phyloP scores from a whole-genome alignment of 306 rosid genomes.

The Oemleria cerasiformis region DNA sequence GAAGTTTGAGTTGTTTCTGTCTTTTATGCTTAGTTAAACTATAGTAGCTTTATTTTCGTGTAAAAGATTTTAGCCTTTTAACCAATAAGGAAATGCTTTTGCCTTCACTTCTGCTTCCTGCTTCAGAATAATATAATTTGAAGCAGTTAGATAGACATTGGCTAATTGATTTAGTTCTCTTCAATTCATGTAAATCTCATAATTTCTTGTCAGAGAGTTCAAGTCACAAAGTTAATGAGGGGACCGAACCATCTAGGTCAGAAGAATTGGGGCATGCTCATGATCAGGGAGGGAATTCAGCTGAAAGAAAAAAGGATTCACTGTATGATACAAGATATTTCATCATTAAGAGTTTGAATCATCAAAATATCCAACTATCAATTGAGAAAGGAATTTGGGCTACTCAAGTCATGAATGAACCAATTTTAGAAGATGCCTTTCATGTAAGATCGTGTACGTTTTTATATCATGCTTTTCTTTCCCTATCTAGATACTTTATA shows the following conservation, averaged over 20 bases:
- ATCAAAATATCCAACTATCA: constrained; percentile 56
- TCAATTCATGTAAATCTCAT: constrained; percentile 11
- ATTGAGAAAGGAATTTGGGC: constrained; percentile 86
- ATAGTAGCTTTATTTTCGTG: neutral
- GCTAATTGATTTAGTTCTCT: neutral
- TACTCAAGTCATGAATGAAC: constrained; percentile 82
- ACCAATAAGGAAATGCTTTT: neutral
- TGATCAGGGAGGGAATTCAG: constrained; percentile 34
- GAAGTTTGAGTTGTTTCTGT: neutral
- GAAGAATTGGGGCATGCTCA: constrained; percentile 38
- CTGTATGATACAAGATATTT: constrained; percentile 47
- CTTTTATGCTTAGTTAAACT: neutral
- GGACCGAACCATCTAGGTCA: constrained; percentile 33
- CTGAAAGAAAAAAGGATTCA: constrained; percentile 40
- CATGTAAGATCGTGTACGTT: constrained; percentile 50
- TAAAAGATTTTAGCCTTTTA: neutral
- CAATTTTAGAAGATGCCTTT: constrained; percentile 71
- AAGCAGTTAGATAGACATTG: neutral
- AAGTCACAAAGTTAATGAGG: constrained; percentile 46
- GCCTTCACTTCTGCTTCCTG: neutral
- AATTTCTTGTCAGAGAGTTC: constrained; percentile 54
- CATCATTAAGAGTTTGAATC: constrained; percentile 72
- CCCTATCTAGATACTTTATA: constrained; percentile 21
- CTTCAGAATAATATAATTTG: neutral
- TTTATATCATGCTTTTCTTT: constrained; percentile 15